Evolutionary conservation across 2,329 filamentous ascomycete genomes (phyloP), one percentile per base, ranked within the genome.

Genomic region (Phialophora tarda): DNA sequence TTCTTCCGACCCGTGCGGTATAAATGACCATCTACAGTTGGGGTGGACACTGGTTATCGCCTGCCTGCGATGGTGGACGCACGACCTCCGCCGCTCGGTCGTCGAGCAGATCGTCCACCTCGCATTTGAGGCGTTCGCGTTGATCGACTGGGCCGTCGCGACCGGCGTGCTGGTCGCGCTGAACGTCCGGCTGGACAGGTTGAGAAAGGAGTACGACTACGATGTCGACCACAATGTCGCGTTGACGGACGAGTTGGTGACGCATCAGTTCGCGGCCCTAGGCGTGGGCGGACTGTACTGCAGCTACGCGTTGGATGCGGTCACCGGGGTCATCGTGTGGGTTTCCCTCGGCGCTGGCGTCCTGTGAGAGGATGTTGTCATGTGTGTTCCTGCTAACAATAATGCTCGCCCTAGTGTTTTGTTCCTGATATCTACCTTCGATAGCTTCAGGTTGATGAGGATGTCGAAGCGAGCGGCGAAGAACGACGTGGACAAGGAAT

Each of bases 251-350:
- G 60, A 55, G 60, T 44, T 62, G 50, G 23, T 56, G 30, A 30
- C 48, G 14, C 51, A 55, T 34, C 60, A 47, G 44, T 62, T 62
- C 26, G 55, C 23, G 11, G 44, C 28, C 32, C 12, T 62, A 14
- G 60, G 60, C 30, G 4, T 62, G 23, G 60, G 47, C 26, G 60
- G 60, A 10, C 34, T 62, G 8, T 62, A 62, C 26, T 62, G 60
- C 50, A 62, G 60, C 38, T 62, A 62, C 17, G 60, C 51, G 3
- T 14, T 56, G 21, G 56, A 62, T 32, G 60, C 60, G n/a, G 51
- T 62, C 2, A 30, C 60, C 17, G 60, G 60, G 17, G 26, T 62
- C 21, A 32, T 62, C 51, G 28, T 47, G 60, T 62, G 47, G 5
- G 60, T 62, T 56, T 32, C 5, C 5, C 8, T 44, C 17, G 38